phyloP scores from a whole-genome alignment of 2,329 filamentous ascomycete species.

The Pezicula radicicola region DNA sequence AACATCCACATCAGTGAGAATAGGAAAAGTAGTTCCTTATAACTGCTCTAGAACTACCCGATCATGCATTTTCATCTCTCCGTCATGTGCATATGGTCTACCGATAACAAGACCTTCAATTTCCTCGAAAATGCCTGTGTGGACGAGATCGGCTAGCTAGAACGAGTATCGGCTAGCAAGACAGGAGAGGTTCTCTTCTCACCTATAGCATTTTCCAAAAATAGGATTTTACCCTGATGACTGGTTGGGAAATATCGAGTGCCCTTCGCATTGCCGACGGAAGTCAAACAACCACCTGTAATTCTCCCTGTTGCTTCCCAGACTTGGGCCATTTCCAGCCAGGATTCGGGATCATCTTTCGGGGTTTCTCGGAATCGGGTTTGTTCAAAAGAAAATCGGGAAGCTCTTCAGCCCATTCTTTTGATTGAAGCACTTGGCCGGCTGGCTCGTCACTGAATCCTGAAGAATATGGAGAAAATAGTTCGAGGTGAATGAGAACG shows the following conservation, averaged over 20 bases:
- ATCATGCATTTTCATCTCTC: constrained; percentile 3
- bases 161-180: neutral
- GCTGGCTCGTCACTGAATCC: neutral
- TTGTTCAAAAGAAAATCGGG: neutral
- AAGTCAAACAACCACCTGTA: neutral
- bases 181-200: neutral
- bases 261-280: neutral
- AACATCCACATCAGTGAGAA: constrained; percentile 14
- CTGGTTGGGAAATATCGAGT: constrained; percentile 1
- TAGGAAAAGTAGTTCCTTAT: constrained; percentile 5
- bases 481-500: constrained; percentile 13
- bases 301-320: neutral
- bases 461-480: constrained; percentile 17
- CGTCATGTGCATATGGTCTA: constrained; percentile 7
- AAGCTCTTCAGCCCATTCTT: neutral
- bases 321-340: constrained; percentile 3
- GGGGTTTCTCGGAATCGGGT: neutral
- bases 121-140: constrained; percentile 11
- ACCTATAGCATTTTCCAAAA: neutral
- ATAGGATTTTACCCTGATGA: neutral
- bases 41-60: constrained; percentile 7
- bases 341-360: neutral
- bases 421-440: neutral
- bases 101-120: constrained; percentile 13
- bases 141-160: constrained; percentile 9